Evolutionary conservation across 495 filamentous ascomycete genomes (phyloP), one percentile per base, ranked within the genome.

Genomic region (Xanthoparmelia taractica): DNA sequence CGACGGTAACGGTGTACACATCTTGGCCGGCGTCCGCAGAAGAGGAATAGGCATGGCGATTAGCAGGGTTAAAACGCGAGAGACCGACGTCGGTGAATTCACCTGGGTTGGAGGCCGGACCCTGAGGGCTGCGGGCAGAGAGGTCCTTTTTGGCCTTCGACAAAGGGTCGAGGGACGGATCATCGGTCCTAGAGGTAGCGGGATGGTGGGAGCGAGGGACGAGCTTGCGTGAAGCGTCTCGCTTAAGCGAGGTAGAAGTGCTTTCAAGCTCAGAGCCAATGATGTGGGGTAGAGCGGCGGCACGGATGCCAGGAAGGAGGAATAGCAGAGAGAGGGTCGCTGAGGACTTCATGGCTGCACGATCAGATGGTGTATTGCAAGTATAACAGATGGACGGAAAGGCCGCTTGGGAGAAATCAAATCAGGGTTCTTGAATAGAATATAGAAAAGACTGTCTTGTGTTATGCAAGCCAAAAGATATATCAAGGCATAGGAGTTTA

Each of bases 281-380:
- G 29, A 54, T 27, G 15, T 54, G 54, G 41, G 40, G 61, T 5
- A 63, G 40, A 25, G 52, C 38, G 31, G 41, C 61, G 15, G 61
- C 61, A 33, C 13, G n/a, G 13, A 36, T 36, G 27, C 25, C 37
- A 11, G 61, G 27, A 6, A 58, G 33, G 41, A 48, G 12, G 23
- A 58, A 36, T 27, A 63, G 38, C 10, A 63, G 25, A 18, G 54
- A 41, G 33, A 58, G 23, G 40, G 40, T 20, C n/a, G 13, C 41
- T 6, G 40, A 45, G 41, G 27, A 48, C 33, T 63, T 63, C 61
- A 63, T 63, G 31, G 13, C 31, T 52, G 59, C n/a, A 38, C 36
- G 20, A 29, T 63, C 27, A 50, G 25, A 61, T 18, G 2, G 31
- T 12, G 7, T 27, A 11, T 29, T 31, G 25, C 38, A 20, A 41